Evolutionary conservation across 441 rosid species (phyloP).

Genomic region (Macaranga tanarius): DNA sequence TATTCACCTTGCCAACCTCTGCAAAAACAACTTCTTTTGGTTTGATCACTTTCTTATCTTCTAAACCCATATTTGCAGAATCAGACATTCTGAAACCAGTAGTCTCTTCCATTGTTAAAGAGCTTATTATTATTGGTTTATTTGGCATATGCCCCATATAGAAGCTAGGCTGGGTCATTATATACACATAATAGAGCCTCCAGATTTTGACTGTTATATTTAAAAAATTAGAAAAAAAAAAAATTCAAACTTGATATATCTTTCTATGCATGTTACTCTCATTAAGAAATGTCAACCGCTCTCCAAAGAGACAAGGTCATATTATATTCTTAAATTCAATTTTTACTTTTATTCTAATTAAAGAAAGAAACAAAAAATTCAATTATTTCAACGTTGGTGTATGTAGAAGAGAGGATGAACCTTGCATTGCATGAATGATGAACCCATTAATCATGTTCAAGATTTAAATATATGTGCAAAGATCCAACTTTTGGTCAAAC

Average conservation of each 20-base stretch:
- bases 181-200: slow-evolving; percentile 1
- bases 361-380: not conserved
- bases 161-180: not conserved
- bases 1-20: not conserved
- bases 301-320: slow-evolving; percentile 6
- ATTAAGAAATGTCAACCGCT: slow-evolving; percentile 11
- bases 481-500: not conserved
- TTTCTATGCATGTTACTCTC: slow-evolving; percentile 4
- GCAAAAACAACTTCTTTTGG: not conserved
- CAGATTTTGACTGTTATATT: not conserved
- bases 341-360: not conserved
- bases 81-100: not conserved
- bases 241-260: not conserved
- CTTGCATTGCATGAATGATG: not conserved
- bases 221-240: not conserved
- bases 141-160: not conserved
- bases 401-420: no score
- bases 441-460: not conserved
- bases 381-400: not conserved
- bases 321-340: not conserved
- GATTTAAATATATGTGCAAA: not conserved
- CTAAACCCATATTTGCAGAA: not conserved
- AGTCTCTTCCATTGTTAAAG: not conserved
- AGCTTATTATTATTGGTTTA: not conserved
- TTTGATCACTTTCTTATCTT: slow-evolving; percentile 2